Percentiles rank a stretch among this genome's conserved stretches.
These are phyloP conservation scores for Kernera saxatilis DNA, from an alignment of 345 rosid genomes.

Conservation along the genomic window DNA sequence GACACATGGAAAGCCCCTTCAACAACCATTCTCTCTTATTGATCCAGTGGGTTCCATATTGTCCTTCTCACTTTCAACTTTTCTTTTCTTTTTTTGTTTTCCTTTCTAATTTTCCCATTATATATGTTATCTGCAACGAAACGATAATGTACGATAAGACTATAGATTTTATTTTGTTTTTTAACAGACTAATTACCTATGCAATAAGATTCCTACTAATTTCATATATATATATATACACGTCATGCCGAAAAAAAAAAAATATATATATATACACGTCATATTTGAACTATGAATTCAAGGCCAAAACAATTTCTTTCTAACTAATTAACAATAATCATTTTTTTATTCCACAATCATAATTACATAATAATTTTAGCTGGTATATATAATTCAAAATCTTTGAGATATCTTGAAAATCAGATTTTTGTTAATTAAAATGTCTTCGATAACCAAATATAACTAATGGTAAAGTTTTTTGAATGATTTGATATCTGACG, in stretches of 20 bases:
- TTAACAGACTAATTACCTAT: no score
- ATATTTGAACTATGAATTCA: not conserved
- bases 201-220: no score
- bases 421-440: not conserved
- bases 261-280: no score
- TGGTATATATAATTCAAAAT: not conserved
- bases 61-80: conserved; percentile 3
- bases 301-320: not conserved
- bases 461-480: not conserved
- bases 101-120: not conserved
- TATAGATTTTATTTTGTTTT: no score
- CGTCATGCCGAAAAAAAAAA: no score
- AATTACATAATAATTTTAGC: not conserved
- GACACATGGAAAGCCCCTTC: conserved; percentile 12
- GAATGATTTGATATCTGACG: not conserved
- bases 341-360: not conserved
- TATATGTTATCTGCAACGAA: not conserved
- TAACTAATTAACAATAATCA: not conserved
- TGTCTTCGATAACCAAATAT: not conserved
- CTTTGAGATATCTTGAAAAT: not conserved
- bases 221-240: no score
- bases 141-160: not conserved
- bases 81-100: not conserved
- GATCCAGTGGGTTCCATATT: conserved; percentile 29
- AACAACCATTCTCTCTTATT: conserved; percentile 21